Conservation (phyloP, 129 eudicot species). For the Lonicera japonica region DNA sequence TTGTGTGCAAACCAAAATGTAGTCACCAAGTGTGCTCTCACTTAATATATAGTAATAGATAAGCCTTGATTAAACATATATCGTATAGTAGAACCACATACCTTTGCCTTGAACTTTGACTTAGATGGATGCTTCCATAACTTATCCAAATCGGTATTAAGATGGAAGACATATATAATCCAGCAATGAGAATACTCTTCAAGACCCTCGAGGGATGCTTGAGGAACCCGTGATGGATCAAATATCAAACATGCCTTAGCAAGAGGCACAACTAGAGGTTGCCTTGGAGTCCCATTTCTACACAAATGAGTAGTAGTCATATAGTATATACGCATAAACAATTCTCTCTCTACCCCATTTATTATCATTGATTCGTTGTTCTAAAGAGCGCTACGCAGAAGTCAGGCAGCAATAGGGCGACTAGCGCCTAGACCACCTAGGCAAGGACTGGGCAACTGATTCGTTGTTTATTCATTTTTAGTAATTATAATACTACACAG, state of each 20-base stretch:
- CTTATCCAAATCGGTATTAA: conserved; percentile 90
- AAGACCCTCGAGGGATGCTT: conserved; percentile 89
- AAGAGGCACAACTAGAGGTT: conserved; percentile 91
- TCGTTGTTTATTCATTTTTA: no score
- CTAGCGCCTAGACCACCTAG: no score
- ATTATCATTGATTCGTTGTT: no score
- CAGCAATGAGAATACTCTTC: conserved; percentile 92
- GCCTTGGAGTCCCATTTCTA: conserved; percentile 97
- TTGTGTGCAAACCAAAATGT: no score
- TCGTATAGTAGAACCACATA: conserved; percentile 14
- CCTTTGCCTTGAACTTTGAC: conserved; percentile 93
- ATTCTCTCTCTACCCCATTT: no score
- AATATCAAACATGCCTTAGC: conserved; percentile 76
- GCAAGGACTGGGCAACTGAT: no score
- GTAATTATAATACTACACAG: no score
- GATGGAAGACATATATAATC: conserved; percentile 90
- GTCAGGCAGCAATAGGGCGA: no score
- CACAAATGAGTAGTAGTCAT: not conserved
- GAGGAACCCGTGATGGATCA: conserved; percentile 76
- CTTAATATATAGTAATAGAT: no score
- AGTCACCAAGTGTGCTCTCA: no score
- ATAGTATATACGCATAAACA: no score
- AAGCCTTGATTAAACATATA: not conserved
- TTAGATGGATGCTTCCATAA: conserved; percentile 81
- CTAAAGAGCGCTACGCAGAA: no score